Conservation (phyloP, 2,329 filamentous ascomycete genomes). For the Ceratocystis papillata region DNA sequence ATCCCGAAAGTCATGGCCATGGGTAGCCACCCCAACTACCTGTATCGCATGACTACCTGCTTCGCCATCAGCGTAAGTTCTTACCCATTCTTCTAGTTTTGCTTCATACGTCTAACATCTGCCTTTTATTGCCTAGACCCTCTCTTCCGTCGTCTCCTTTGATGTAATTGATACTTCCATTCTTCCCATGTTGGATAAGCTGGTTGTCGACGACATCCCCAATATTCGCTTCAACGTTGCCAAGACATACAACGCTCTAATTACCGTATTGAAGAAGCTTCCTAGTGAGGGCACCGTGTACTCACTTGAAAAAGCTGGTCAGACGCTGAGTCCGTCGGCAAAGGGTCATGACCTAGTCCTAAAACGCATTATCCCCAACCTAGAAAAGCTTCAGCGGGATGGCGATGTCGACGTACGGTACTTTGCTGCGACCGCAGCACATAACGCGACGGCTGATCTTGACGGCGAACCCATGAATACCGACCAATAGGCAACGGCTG, state of each 20-base stretch:
- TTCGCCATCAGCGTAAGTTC: conserved; percentile 85
- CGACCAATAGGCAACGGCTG: conserved; percentile 44
- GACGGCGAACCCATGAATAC: conserved; percentile 52
- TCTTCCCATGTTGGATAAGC: conserved; percentile 88
- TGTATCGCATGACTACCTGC: conserved; percentile 99
- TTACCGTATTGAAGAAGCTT: conserved; percentile 82
- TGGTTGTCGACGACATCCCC: conserved; percentile 87
- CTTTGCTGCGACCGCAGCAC: conserved; percentile 84
- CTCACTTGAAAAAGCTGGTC: conserved; percentile 69
- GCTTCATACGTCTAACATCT: conserved; percentile 25
- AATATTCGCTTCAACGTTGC: conserved; percentile 99
- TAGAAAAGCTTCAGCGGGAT: conserved; percentile 93
- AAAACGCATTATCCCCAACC: conserved; percentile 73
- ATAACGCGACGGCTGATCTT: conserved; percentile 39
- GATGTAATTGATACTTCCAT: conserved; percentile 89
- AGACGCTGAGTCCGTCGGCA: conserved; percentile 51
- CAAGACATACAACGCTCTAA: conserved; percentile 86
- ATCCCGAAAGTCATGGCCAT: conserved; percentile 98
- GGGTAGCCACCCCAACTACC: conserved; percentile 96
- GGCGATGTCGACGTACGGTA: conserved; percentile 97
- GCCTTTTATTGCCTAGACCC: conserved; percentile 52
- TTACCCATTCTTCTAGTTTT: conserved; percentile 23
- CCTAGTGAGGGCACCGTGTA: conserved; percentile 80
- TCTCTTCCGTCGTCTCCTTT: conserved; percentile 83
- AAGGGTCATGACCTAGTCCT: conserved; percentile 71